Percentiles rank a stretch among this genome's conserved stretches.
These are phyloP conservation scores for Draba incana DNA, from an alignment of 345 rosid genomes.

Conservation along the genomic window DNA sequence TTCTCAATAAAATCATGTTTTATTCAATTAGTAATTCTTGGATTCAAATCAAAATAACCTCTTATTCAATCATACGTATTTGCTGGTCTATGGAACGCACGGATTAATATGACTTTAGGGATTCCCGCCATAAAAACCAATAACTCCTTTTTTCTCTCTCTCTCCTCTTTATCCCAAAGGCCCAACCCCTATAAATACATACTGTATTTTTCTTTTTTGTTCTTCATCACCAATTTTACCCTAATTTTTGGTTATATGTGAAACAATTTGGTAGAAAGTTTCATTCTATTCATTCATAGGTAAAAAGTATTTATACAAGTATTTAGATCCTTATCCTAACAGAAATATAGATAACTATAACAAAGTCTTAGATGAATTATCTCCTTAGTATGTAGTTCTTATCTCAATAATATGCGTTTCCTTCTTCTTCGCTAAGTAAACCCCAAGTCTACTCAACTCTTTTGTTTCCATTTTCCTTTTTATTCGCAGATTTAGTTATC, in stretches of 20 bases:
- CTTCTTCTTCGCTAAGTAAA: neutral
- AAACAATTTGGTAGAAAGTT: too few relatives aligned
- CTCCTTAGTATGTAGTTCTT: too few relatives aligned
- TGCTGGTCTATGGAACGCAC: too few relatives aligned
- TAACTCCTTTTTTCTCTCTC: neutral
- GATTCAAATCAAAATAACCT: neutral
- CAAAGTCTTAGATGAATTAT: too few relatives aligned
- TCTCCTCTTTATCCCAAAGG: too few relatives aligned
- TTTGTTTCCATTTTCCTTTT: neutral
- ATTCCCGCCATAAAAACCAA: slow-evolving; percentile 1
- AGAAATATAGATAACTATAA: too few relatives aligned
- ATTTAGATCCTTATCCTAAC: too few relatives aligned
- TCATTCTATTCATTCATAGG: too few relatives aligned
- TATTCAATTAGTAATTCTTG: too few relatives aligned
- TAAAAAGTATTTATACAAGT: too few relatives aligned
- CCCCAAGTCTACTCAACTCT: neutral
- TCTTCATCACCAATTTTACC: neutral
- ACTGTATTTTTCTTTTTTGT: neutral
- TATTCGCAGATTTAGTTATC: neutral
- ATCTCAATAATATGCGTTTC: neutral
- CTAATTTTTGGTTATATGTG: neutral
- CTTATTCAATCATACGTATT: too few relatives aligned
- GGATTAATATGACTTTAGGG: neutral
- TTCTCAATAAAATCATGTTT: too few relatives aligned
- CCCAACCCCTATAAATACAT: neutral